Evolutionary conservation across 768 basidiomycete species (phyloP).

Genomic region (Suillus hirtellus): DNA sequence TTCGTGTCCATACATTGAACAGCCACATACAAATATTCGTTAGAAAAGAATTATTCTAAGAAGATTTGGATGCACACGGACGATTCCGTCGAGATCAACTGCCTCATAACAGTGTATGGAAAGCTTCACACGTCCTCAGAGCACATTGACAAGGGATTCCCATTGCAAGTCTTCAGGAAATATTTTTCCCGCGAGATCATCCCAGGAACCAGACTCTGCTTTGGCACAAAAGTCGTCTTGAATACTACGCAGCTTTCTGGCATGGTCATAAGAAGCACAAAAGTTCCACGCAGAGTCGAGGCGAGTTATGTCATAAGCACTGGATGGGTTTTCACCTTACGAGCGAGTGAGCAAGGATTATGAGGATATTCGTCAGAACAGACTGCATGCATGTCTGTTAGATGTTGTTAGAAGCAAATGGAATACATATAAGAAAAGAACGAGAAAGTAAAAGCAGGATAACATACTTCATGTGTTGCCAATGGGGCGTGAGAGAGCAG

Average conservation of each 20-base stretch:
- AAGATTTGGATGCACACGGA: constrained; percentile 44
- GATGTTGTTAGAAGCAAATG: not conserved
- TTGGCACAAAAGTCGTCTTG: constrained; percentile 75
- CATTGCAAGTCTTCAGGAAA: constrained; percentile 69
- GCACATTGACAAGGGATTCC: constrained; percentile 77
- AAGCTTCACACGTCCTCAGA: constrained; percentile 71
- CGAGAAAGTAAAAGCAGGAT: not conserved
- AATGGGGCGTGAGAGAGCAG: constrained; percentile 21
- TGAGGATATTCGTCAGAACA: constrained; percentile 20
- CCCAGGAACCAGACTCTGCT: constrained; percentile 48
- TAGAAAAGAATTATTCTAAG: not conserved
- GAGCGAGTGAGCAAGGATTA: not conserved
- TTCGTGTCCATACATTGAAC: not conserved
- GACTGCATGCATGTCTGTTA: constrained; percentile 42
- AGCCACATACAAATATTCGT: not conserved
- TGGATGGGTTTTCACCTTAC: constrained; percentile 35
- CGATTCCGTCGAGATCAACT: constrained; percentile 71
- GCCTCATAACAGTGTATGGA: constrained; percentile 46
- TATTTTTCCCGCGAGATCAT: constrained; percentile 32
- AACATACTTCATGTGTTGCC: constrained; percentile 31
- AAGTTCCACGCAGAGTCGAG: constrained; percentile 82
- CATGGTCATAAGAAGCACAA: constrained; percentile 75
- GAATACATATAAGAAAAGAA: not conserved
- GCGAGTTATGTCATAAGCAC: constrained; percentile 49
- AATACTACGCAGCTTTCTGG: constrained; percentile 60